Evolutionary conservation across 441 rosid species (phyloP), one percentile per base, ranked within the genome.

Genomic region (Sinapis alba): DNA sequence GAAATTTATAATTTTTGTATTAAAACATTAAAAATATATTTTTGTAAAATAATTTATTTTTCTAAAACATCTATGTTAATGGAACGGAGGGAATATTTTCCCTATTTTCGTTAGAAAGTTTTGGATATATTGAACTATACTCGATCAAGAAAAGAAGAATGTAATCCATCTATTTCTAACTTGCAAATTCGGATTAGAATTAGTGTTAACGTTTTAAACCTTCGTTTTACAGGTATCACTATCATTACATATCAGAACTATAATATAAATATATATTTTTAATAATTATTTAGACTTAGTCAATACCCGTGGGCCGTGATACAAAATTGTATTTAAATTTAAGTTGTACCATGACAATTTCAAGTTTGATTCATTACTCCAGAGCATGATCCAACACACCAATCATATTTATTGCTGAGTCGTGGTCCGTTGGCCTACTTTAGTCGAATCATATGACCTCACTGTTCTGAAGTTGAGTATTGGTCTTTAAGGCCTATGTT

Each of bases 391-490:
- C 28, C 61, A 32, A 57, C 24, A 58, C 34, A 58, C 34, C 18
- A 28, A 58, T 58, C 36, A 58, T 58, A 58, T 58, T 58, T 58
- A 20, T 58, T 58, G 36, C 57, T 62, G 36, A 51, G 41, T 62
- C 26, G 56, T 53, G 28, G 15, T 36, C 64, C 43, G 38, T 26
- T 1, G 34, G 47, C 65, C 23, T 57, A 56, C 64, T 20, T 57
- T 65, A 56, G 60, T 58, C 54, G 20, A 47, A 24, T 50, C n/a
- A 75, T 50, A 26, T 38, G 58, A 38, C 24, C 58, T 36, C 26
- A 68, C 36, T 75, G 74, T 73, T 68, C 69, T 68, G 59, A 38
- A 7, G 15, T 36, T 62, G 28, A 7, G 27, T 18, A 36, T 11
- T 75, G 16, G 26, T 13, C n/a, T 24, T 38, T 61, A 9, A 24